phyloP scores from a whole-genome alignment of 225 moss, liverwort and hornwort genomes.

The Bryum argenteum region DNA sequence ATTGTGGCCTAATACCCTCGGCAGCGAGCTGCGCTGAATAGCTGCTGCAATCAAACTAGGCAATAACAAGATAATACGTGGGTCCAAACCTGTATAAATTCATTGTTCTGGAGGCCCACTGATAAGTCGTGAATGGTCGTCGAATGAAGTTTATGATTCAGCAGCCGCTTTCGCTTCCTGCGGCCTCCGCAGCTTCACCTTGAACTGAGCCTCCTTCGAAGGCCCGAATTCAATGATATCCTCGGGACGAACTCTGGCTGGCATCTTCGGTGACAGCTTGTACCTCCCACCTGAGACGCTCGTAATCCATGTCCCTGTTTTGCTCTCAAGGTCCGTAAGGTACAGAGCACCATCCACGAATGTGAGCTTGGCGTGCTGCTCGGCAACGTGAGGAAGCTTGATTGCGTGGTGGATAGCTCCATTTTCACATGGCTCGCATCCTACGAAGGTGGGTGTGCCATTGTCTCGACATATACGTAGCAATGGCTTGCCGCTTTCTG shows the following conservation, averaged over 20 bases:
- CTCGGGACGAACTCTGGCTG: constrained; percentile 68
- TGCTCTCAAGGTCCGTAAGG: constrained; percentile 77
- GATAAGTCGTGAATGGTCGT: constrained; percentile 32
- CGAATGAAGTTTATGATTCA: constrained; percentile 25
- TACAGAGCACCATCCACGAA: constrained; percentile 70
- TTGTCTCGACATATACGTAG: constrained; percentile 58
- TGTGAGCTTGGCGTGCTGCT: constrained; percentile 69
- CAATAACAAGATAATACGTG: constrained; percentile 18
- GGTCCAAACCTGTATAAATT: constrained; percentile 35
- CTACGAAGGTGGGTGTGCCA: constrained; percentile 54
- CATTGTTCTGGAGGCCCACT: constrained; percentile 26
- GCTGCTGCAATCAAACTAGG: constrained; percentile 22
- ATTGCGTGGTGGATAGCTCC: constrained; percentile 51
- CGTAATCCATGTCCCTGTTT: constrained; percentile 87
- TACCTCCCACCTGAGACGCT: constrained; percentile 73
- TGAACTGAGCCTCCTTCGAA: constrained; percentile 60
- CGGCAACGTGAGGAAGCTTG: constrained; percentile 60
- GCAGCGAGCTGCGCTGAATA: neutral
- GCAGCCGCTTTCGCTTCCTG: constrained; percentile 3
- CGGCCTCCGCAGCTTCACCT: constrained; percentile 50
- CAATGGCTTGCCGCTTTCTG: constrained; percentile 48
- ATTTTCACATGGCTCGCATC: constrained; percentile 48
- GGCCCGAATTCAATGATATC: constrained; percentile 82
- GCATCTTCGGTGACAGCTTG: constrained; percentile 60
- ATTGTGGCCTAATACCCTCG: constrained; percentile 22